phyloP scores from a whole-genome alignment of 306 rosid genomes.

The Morella rubra region DNA sequence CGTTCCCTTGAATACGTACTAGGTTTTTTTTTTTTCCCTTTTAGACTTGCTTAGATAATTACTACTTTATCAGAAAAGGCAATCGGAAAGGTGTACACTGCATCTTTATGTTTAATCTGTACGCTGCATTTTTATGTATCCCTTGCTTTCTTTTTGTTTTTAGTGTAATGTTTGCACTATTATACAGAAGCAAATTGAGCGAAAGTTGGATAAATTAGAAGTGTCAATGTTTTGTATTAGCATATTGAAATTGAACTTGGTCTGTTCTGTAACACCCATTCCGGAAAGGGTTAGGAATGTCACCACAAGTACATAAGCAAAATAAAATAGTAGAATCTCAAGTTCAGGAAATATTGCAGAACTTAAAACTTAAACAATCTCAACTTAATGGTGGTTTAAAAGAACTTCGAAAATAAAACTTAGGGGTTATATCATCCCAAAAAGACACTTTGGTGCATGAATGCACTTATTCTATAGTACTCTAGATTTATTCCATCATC shows the following conservation, averaged over 20 bases:
- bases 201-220: neutral
- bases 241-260: neutral
- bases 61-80: no score
- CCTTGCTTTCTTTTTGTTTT: conserved; percentile 8
- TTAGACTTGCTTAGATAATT: neutral
- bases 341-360: no score
- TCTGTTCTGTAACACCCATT: neutral
- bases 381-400: no score
- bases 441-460: no score
- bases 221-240: neutral
- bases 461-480: no score
- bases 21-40: neutral
- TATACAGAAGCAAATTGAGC: neutral
- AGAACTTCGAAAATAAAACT: no score
- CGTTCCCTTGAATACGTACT: neutral
- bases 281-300: no score
- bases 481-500: no score
- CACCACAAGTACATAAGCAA: no score
- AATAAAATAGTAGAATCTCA: no score
- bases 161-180: neutral
- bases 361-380: no score
- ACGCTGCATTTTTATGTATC: conserved; percentile 23
- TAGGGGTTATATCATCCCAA: no score
- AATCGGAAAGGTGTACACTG: neutral
- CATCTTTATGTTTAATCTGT: conserved; percentile 1